Base-by-base conservation (phyloP, 2,329 filamentous ascomycete species). In the Huntiella decipiens region DNA sequence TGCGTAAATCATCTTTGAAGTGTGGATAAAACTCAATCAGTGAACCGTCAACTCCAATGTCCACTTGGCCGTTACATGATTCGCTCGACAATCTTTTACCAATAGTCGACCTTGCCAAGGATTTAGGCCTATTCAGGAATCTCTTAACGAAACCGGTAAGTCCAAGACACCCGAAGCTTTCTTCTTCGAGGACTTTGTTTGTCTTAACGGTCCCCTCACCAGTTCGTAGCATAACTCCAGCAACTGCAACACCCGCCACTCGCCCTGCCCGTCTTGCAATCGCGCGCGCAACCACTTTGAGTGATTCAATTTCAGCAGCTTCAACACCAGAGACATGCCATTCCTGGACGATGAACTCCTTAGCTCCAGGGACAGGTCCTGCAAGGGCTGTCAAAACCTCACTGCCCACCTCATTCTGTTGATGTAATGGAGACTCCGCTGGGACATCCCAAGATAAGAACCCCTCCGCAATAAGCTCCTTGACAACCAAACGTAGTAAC, bases 11-110 rank as follows among this genome's bases (percentile, higher is more conserved):
- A 17, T 67, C 67, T 55, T 82, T 77, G 53, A 82, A 84, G 40
- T 68, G 68, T 4, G 79, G 79, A 54, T 82, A 82, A 58, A 79
- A 81, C 56, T 84, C 79, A 2, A 82, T 76, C 40, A 84, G 60
- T 50, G 71, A 77, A 36, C 79, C 79, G 54, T 84, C 79, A 4
- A 83, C 77, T 50, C 79, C 79, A 46, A 84, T 66, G 53, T 83
- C 79, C 34, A 64, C 57, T 4, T 77, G 66, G 10, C 73, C 62
- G 2, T 41, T 39, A 43, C 68, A 66, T 28, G 22, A 28, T 28
- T 28, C 22, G 8, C 22, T 28, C 22, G 22, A 28, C 22, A 28
- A 28, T 28, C 22, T 19, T 13, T 32, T 11, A 45, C 28, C 13
- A 37, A 31, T 7, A 19, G n/a, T 17, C 13, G 16, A 16, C 19